Evolutionary conservation across 176 grass and related monocot species (phyloP), one percentile per base, ranked within the genome.

Genomic region (Zoysia japonica): DNA sequence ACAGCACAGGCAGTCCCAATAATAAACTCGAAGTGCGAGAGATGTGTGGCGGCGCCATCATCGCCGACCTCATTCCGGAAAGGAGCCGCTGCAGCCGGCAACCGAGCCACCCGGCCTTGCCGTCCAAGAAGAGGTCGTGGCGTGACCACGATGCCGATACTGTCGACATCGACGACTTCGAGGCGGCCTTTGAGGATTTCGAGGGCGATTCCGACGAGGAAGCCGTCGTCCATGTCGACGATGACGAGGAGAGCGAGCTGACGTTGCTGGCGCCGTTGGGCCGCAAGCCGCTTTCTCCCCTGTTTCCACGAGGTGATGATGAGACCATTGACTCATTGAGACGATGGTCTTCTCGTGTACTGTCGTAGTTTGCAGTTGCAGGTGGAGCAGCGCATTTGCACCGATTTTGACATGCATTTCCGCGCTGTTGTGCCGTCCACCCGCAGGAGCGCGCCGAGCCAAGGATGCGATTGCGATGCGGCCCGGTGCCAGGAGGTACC

Each of bases 401-500:
- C 28, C 0, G 28, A 28, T 28, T 28, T 28, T 28, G 28, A 28
- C 28, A 28, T 28, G 28, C 28, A 28, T 28, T 28, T 57, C 15
- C 3, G 35, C 41, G 7, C 9, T 8, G 11, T 71, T 14, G 46
- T 9, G 68, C 40, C 53, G 3, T 12, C 42, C 9, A 2, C 2
- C n/a, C 9, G 51, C 71, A 74, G 71, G 17, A 28, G 28, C 28
- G 50, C 51, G 38, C 71, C n/a, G 28, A 16, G 53, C 11, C 11
- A 46, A 16, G 41, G 47, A 5, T 2, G 54, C 8, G 65, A 40
- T 2, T 2, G 54, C 8, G 65, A 40, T 2, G 0, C 6, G 41
- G 15, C n/a, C 8, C 28, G 28, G 28, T 28, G 28, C 28, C 28
- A 28, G 10, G 19, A 20, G 39, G 68, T 96, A 92, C 87, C 76